phyloP scores from a whole-genome alignment of 2,329 filamentous ascomycete genomes.

The Magnaporthiopsis incrustans region DNA sequence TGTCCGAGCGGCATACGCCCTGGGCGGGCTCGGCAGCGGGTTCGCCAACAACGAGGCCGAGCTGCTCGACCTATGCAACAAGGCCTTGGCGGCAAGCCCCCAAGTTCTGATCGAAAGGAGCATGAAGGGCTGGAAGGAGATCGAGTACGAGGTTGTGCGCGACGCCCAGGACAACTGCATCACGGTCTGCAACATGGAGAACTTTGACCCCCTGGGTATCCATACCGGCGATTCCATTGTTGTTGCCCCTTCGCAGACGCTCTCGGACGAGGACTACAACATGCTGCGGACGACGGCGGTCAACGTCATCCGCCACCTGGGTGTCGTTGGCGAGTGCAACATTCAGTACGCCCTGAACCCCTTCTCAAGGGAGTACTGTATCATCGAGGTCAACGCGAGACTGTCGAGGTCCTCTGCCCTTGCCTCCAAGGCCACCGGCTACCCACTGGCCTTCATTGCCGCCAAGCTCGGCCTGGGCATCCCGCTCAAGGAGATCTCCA shows the following conservation, averaged over 20 bases:
- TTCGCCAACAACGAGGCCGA: conserved; percentile 86
- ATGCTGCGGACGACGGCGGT: conserved; percentile 97
- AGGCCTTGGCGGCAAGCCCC: conserved; percentile 89
- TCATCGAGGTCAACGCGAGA: conserved; percentile 98
- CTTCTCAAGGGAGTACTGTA: conserved; percentile 93
- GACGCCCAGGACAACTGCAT: conserved; percentile 98
- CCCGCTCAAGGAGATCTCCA: conserved; percentile 90
- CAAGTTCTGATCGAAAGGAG: conserved; percentile 95
- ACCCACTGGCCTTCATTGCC: conserved; percentile 92
- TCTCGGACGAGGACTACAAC: conserved; percentile 98
- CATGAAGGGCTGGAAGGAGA: conserved; percentile 99
- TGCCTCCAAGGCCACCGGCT: conserved; percentile 96
- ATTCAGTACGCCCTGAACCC: conserved; percentile 96
- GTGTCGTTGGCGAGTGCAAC: conserved; percentile 97
- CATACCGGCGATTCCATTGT: conserved; percentile 99
- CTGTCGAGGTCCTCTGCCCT: conserved; percentile 94
- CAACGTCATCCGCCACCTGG: conserved; percentile 95
- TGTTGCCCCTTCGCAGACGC: conserved; percentile 90
- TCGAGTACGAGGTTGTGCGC: conserved; percentile 96
- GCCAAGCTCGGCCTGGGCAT: conserved; percentile 94
- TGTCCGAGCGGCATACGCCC: conserved; percentile 88
- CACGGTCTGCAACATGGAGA: conserved; percentile 98
- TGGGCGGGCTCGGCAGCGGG: conserved; percentile 89
- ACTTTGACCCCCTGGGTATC: conserved; percentile 95
- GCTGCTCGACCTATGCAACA: conserved; percentile 80